phyloP scores from a whole-genome alignment of 495 filamentous ascomycete species.

The Thozetella sp. region DNA sequence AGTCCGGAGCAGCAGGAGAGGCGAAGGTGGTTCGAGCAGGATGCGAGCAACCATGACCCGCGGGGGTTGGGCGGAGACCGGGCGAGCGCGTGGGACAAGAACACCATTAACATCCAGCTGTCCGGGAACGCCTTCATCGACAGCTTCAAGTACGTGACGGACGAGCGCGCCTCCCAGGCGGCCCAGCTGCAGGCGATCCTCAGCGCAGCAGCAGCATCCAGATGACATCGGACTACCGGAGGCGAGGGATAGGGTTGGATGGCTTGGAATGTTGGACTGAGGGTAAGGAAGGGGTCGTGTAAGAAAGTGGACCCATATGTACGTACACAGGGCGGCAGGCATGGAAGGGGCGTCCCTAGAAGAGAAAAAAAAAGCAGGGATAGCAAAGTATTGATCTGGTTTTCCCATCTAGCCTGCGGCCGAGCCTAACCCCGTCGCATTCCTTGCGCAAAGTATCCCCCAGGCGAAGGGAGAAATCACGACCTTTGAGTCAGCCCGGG shows the following conservation, averaged over 20 bases:
- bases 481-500: no score
- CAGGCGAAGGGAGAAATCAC: no score
- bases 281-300: no score
- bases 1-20: conserved; percentile 13
- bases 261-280: no score
- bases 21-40: conserved; percentile 23
- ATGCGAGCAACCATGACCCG: conserved; percentile 15
- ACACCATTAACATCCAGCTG: neutral
- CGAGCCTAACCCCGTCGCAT: no score
- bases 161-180: neutral
- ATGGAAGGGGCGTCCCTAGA: no score
- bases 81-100: conserved; percentile 9
- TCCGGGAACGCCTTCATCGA: neutral
- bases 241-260: neutral
- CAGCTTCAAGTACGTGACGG: neutral
- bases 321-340: no score
- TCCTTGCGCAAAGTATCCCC: no score
- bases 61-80: conserved; percentile 14
- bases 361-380: no score
- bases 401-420: no score
- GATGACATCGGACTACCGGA: neutral
- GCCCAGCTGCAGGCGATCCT: neutral
- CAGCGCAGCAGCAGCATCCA: neutral
- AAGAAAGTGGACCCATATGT: no score
- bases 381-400: no score